Base-by-base conservation (phyloP, 2,329 filamentous ascomycete species). In the Cordyceps javanica region DNA sequence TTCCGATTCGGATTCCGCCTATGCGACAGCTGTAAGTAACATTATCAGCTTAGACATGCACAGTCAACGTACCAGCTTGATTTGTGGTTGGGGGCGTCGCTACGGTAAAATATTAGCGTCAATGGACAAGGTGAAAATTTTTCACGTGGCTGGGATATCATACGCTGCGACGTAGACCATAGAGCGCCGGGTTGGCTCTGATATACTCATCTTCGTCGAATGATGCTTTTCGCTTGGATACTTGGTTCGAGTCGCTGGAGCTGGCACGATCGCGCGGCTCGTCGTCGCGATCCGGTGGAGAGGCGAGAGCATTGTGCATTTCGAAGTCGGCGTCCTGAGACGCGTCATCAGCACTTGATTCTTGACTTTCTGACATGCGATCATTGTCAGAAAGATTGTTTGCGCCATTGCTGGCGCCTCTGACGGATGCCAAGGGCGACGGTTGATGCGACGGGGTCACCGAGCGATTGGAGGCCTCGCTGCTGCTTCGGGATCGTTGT, bases 101-200 rank as follows among this genome's bases (percentile, higher is more conserved):
- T 85, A 63, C 46, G 54, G 46, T 42, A 60, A 52, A 32, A 59
- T 63, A 70, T 76, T 63, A 76, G 71, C 64, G 46, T 38, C 46
- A 64, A 57, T 44, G 41, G 41, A 59, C 60, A 62, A 57, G 50
- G 16, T 57, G 51, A 63, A 62, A 53, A 1, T 10, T 60, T 66
- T 64, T 64, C 63, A 60, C 28, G 41, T 14, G 38, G 9, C 14
- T 9, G 39, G 32, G 34, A 53, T n/a, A 53, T 74, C 88, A 62
- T 86, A 94, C 92, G 77, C 94, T 99, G 76, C 94, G 85, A 65
- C 94, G 86, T 64, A 99, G 80, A 49, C 94, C 94, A 76, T 97
- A 99, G 9, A 99, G 79, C 74, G 96, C 91, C 45, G 94, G 94
- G 67, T 99, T 96, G 68, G 90, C 89, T 66, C 87, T 82, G 66